A percentile compares a stretch with the other conserved stretches of the same genome.
Conservation (phyloP, 441 rosid genomes). For the Erysimum cheiri region DNA sequence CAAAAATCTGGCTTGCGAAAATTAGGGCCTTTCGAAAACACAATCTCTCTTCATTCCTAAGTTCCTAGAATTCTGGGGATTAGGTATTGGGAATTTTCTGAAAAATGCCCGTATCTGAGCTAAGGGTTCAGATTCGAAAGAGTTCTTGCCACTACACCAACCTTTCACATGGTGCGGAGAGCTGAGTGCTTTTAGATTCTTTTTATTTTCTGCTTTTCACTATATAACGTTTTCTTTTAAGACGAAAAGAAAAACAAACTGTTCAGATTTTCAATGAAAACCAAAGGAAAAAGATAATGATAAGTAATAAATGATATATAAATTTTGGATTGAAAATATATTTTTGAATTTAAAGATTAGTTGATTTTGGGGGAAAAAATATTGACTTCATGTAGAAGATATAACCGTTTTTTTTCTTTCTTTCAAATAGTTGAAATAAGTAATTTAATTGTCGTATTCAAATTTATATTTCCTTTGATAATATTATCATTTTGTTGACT, state of each 20-base stretch:
- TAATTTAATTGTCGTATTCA: conserved; percentile 17
- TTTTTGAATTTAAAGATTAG: background rate
- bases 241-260: background rate
- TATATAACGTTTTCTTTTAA: conserved; percentile 23
- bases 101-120: conserved; percentile 25
- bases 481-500: conserved; percentile 2
- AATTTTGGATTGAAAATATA: conserved; percentile 17
- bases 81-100: conserved; percentile 12
- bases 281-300: conserved; percentile 32
- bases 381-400: conserved; percentile 36
- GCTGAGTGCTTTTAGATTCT: conserved; percentile 43
- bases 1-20: conserved; percentile 18
- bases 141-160: conserved; percentile 47
- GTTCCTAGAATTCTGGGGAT: conserved; percentile 20
- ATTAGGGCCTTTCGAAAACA: conserved; percentile 23
- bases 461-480: background rate
- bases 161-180: conserved; percentile 47
- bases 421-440: conserved; percentile 2
- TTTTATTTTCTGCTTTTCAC: conserved; percentile 6
- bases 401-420: conserved; percentile 5
- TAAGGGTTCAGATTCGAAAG: conserved; percentile 41
- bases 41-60: conserved; percentile 17
- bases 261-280: conserved; percentile 22
- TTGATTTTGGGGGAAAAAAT: conserved; percentile 29
- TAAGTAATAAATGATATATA: conserved; percentile 34